A percentile compares a stretch with the other conserved stretches of the same genome.
Evolutionary conservation across 805 yeast species (phyloP).

Genomic region (Kluyveromyces wickerhamii): DNA sequence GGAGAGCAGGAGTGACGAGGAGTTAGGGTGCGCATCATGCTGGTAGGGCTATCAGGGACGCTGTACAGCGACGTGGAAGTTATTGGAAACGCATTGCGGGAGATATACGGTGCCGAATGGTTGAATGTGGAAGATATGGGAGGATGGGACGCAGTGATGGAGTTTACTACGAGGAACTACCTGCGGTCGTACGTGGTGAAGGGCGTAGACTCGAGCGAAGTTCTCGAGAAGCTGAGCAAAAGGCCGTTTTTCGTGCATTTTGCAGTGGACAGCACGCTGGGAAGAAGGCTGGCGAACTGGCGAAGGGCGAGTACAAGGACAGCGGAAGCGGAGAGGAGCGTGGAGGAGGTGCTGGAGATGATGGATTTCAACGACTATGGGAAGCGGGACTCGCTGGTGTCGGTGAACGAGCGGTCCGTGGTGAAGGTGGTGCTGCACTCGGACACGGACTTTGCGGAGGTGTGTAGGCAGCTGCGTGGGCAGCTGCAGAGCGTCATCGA

Average conservation of each 20-base stretch:
- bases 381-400: background rate
- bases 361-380: conserved; percentile 21
- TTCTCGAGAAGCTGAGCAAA: conserved; percentile 43
- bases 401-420: conserved; percentile 2
- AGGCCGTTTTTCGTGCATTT: conserved; percentile 82
- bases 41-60: conserved; percentile 25
- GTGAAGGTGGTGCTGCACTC: conserved; percentile 4
- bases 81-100: conserved; percentile 13
- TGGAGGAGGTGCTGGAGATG: conserved; percentile 32
- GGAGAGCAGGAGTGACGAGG: too few species aligned
- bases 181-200: conserved; percentile 49
- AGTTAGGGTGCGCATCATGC: conserved; percentile 15
- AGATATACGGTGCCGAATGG: conserved; percentile 15
- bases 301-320: background rate
- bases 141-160: conserved; percentile 32
- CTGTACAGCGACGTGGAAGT: conserved; percentile 19
- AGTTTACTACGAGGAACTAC: conserved; percentile 63
- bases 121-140: conserved; percentile 9
- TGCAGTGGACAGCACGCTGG: conserved; percentile 65
- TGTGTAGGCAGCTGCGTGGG: background rate
- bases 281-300: conserved; percentile 30
- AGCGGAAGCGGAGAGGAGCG: conserved; percentile 3
- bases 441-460: background rate
- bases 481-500: background rate
- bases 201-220: conserved; percentile 36